Conservation (phyloP, 1,284 basidiomycete genomes). For the Apiotrichum mycotoxinovorans region DNA sequence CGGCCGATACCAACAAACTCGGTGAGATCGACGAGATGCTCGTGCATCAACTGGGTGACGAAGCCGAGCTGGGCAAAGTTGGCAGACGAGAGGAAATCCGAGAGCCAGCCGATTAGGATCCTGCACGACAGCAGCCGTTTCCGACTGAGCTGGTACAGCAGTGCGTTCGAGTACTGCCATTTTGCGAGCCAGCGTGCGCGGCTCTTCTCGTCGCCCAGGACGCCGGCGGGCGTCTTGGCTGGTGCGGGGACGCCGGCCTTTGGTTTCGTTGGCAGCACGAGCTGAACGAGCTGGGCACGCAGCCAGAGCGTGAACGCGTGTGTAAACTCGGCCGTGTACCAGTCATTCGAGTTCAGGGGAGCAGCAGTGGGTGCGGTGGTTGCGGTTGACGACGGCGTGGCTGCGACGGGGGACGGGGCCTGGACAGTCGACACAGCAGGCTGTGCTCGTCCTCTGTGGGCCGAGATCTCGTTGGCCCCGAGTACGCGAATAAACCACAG, state of each 20-base stretch:
- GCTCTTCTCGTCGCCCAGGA: constrained; percentile 41
- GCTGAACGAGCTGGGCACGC: constrained; percentile 80
- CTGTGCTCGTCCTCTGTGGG: constrained; percentile 54
- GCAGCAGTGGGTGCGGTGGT: constrained; percentile 38
- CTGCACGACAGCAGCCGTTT: constrained; percentile 78
- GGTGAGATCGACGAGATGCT: constrained; percentile 72
- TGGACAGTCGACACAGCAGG: constrained; percentile 26
- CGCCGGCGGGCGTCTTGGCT: constrained; percentile 51
- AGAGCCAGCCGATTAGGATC: constrained; percentile 76
- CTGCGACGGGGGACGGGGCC: constrained; percentile 35
- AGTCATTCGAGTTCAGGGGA: constrained; percentile 63
- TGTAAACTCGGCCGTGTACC: constrained; percentile 89
- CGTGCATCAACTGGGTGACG: constrained; percentile 69
- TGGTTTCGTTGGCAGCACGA: constrained; percentile 73
- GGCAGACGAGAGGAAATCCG: constrained; percentile 68
- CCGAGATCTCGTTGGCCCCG: constrained; percentile 89
- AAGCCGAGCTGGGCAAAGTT: constrained; percentile 85
- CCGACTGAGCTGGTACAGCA: constrained; percentile 72
- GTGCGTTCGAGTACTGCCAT: constrained; percentile 55
- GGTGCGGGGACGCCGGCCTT: constrained; percentile 60
- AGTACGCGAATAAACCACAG: constrained; percentile 93
- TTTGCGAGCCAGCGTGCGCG: constrained; percentile 31
- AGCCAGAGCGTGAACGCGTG: constrained; percentile 80
- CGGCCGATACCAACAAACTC: constrained; percentile 40
- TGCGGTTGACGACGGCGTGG: constrained; percentile 37